These are phyloP conservation scores for Fusarium tricinctum DNA, from an alignment of 2,329 filamentous ascomycete species.

Conservation along the genomic window DNA sequence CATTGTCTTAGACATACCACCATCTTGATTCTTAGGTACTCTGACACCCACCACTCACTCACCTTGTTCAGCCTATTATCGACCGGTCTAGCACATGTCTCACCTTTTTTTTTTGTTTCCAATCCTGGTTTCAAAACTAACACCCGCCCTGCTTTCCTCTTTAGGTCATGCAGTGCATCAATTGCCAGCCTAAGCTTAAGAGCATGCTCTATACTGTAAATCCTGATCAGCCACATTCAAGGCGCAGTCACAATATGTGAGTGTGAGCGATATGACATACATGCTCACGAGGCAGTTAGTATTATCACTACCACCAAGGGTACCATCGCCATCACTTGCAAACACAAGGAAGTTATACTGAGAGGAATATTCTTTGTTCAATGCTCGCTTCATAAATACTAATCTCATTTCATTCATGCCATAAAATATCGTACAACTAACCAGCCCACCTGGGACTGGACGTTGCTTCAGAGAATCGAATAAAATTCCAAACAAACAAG, in stretches of 20 bases:
- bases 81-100: constrained; percentile 28
- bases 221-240: constrained; percentile 7
- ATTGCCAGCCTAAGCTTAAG: constrained; percentile 1
- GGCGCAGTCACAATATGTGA: constrained; percentile 6
- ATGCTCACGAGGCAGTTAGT: constrained; percentile 19
- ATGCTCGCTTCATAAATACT: constrained; percentile 34
- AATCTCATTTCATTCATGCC: constrained; percentile 34
- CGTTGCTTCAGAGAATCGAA: constrained; percentile 44
- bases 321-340: constrained; percentile 7
- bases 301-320: too few species aligned
- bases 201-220: background rate
- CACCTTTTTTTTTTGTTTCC: constrained; percentile 21
- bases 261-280: constrained; percentile 15
- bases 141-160: constrained; percentile 23
- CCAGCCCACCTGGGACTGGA: constrained; percentile 47
- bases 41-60: constrained; percentile 15
- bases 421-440: constrained; percentile 43
- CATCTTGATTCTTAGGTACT: constrained; percentile 16
- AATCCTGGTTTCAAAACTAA: constrained; percentile 25
- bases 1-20: constrained; percentile 46
- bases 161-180: constrained; percentile 18
- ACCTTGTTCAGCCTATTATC: constrained; percentile 16
- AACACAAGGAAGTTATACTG: background rate
- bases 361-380: constrained; percentile 32
- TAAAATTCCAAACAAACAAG: constrained; percentile 34